These are phyloP conservation scores for Phytophthora lateralis DNA, from an alignment of 352 stramenopile genomes.

Conservation along the genomic window DNA sequence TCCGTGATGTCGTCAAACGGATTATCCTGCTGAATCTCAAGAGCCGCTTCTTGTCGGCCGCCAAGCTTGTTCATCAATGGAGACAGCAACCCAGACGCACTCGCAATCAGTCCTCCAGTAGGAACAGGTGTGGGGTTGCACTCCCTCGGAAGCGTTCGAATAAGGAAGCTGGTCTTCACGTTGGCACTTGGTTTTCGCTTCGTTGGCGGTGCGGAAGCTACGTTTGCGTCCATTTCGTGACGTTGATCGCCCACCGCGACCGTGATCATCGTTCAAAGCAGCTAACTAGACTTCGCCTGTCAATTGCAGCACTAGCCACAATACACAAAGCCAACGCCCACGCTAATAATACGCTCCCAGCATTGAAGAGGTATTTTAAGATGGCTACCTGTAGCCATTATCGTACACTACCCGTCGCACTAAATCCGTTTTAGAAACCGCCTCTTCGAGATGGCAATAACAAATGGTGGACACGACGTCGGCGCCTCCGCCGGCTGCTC, in stretches of 20 bases:
- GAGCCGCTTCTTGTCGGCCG: conserved; percentile 6
- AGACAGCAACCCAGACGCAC: conserved; percentile 27
- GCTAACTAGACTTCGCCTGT: not conserved
- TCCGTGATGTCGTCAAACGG: conserved; percentile 84
- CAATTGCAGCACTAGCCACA: conserved; percentile 4
- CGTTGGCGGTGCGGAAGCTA: not conserved
- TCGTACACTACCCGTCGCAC: not conserved
- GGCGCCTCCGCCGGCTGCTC: not conserved
- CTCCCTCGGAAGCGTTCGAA: conserved; percentile 69
- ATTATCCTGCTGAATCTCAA: conserved; percentile 52
- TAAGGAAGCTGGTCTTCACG: conserved; percentile 65
- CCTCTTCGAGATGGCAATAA: not conserved
- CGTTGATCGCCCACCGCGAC: conserved; percentile 49
- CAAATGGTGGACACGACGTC: conserved; percentile 33
- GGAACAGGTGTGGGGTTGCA: conserved; percentile 73
- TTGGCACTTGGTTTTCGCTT: conserved; percentile 28
- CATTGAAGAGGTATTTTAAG: conserved; percentile 2
- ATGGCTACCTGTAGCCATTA: not conserved
- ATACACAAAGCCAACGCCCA: not conserved
- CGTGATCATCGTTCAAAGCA: conserved; percentile 41
- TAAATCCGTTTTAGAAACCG: not conserved
- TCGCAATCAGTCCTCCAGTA: conserved; percentile 8
- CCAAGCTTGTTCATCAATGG: conserved; percentile 16
- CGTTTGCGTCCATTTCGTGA: conserved; percentile 45
- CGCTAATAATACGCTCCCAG: conserved; percentile 14